Percentiles rank a stretch among this genome's conserved stretches.
phyloP scores from a whole-genome alignment of 176 grass and related monocot species.

The Phragmites australis region DNA sequence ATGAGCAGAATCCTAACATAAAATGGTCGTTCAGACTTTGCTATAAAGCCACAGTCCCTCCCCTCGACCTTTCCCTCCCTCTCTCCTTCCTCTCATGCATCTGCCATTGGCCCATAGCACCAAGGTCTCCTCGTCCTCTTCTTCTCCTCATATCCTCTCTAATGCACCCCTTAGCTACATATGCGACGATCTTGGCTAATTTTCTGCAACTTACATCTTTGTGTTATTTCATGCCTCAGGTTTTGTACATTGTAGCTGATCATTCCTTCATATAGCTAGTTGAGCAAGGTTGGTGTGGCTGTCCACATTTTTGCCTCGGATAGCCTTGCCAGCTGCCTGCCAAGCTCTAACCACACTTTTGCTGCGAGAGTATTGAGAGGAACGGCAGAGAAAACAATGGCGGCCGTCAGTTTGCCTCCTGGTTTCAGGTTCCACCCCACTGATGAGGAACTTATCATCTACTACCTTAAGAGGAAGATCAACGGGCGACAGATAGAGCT shows the following conservation, averaged over 20 bases:
- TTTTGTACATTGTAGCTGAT: slow-evolving; percentile 62
- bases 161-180: slow-evolving; percentile 18
- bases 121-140: slow-evolving; percentile 42
- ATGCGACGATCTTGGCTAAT: slow-evolving; percentile 25
- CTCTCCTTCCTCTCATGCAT: slow-evolving; percentile 39
- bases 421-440: slow-evolving; percentile 95
- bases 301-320: slow-evolving; percentile 60
- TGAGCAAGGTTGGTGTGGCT: slow-evolving; percentile 36
- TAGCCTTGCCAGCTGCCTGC: slow-evolving; percentile 32
- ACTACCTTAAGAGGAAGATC: slow-evolving; percentile 95
- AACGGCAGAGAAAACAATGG: slow-evolving; percentile 54
- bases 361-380: slow-evolving; percentile 34
- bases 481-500: slow-evolving; percentile 85
- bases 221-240: slow-evolving; percentile 44
- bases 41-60: slow-evolving; percentile 60
- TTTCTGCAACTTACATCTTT: slow-evolving; percentile 14
- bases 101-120: slow-evolving; percentile 50
- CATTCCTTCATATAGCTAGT: slow-evolving; percentile 49
- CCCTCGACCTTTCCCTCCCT: slow-evolving; percentile 62
- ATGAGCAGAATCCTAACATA: slow-evolving; percentile 54
- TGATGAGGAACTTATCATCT: slow-evolving; percentile 89
- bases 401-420: slow-evolving; percentile 81
- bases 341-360: slow-evolving; percentile 29
- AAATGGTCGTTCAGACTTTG: slow-evolving; percentile 35
- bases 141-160: slow-evolving; percentile 20